These are phyloP conservation scores for Zygosaccharomyces sapae DNA, from an alignment of 1,139 yeast species.

Conservation along the genomic window DNA sequence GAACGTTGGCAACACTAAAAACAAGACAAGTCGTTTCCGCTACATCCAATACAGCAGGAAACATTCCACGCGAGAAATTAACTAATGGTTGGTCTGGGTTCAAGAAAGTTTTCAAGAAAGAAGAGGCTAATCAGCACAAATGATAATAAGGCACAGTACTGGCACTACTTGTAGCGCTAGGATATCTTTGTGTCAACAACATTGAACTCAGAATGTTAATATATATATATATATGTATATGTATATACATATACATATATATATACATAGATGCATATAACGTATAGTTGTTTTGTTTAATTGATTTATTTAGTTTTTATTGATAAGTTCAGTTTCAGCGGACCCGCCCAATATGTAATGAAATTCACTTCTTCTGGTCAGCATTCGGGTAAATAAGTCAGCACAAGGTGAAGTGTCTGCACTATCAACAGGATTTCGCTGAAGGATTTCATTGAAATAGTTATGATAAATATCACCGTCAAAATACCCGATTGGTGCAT, in stretches of 20 bases:
- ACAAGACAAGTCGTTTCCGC: slow-evolving; percentile 12
- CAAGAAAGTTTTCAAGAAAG: slow-evolving; percentile 23
- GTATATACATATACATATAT: no score
- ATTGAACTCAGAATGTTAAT: no score
- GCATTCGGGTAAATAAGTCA: slow-evolving; percentile 46
- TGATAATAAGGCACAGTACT: not conserved
- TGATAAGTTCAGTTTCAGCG: slow-evolving; percentile 42
- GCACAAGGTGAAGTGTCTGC: slow-evolving; percentile 61
- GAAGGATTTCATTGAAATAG: slow-evolving; percentile 51
- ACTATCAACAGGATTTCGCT: slow-evolving; percentile 47
- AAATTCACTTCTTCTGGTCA: slow-evolving; percentile 47
- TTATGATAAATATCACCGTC: slow-evolving; percentile 85
- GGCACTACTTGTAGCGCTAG: no score
- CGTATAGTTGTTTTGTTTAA: not conserved
- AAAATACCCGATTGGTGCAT: slow-evolving; percentile 79
- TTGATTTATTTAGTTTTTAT: slow-evolving; percentile 35
- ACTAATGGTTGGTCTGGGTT: slow-evolving; percentile 25
- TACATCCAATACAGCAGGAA: slow-evolving; percentile 1
- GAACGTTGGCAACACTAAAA: slow-evolving; percentile 28
- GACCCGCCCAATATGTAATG: slow-evolving; percentile 50
- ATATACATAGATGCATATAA: not conserved
- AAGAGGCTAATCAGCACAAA: not conserved
- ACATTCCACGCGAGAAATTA: slow-evolving; percentile 13
- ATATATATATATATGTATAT: no score
- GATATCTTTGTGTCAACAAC: no score